phyloP scores from a whole-genome alignment of 768 basidiomycete genomes.

The Hypholoma fasciculare region DNA sequence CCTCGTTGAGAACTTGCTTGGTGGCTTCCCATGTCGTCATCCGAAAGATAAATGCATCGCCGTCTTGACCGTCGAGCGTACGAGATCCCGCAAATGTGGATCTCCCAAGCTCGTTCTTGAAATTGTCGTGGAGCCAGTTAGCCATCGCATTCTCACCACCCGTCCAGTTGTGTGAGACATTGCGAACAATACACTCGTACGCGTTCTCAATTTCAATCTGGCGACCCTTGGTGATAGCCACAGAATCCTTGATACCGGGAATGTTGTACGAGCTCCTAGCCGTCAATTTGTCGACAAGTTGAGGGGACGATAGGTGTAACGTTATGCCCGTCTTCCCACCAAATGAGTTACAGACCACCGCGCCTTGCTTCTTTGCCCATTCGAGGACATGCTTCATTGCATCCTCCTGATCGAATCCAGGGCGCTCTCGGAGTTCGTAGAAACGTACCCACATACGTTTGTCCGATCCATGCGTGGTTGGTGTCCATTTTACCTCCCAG shows the following conservation, averaged over 20 bases:
- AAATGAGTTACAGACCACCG: not conserved
- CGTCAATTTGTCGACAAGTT: not conserved
- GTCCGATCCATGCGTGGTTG: not conserved
- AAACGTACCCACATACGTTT: not conserved
- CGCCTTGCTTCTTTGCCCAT: not conserved
- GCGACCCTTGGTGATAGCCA: not conserved
- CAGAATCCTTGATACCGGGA: not conserved
- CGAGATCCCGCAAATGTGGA: not conserved
- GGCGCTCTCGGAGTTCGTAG: not conserved
- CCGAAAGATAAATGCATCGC: conserved; percentile 3
- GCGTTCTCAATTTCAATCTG: not conserved
- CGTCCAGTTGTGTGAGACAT: not conserved
- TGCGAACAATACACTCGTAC: not conserved
- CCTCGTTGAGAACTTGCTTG: not conserved
- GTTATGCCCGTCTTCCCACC: not conserved
- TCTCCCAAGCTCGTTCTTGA: not conserved
- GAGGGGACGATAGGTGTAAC: not conserved
- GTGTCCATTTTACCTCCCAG: not conserved
- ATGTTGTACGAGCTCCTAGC: not conserved
- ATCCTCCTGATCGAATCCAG: not conserved
- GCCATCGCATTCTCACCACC: not conserved
- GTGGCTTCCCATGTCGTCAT: conserved; percentile 14
- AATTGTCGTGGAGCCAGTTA: not conserved
- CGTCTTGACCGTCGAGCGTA: not conserved
- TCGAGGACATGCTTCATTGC: not conserved